Evolutionary conservation across 129 eudicot genomes (phyloP).

Genomic region (Arctium lappa): DNA sequence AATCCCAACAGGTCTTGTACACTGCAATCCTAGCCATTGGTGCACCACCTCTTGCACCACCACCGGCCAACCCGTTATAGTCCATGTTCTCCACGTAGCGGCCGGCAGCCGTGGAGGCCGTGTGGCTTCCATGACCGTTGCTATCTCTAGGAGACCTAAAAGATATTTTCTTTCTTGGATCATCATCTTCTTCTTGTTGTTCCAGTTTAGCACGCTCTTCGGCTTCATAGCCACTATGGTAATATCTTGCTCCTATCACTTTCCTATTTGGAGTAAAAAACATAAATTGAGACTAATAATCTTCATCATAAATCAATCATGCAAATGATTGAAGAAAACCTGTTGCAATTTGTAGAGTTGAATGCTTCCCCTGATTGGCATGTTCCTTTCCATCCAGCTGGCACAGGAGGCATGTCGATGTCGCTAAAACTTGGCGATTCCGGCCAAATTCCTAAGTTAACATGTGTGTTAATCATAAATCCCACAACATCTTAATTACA

Average conservation of each 20-base stretch:
- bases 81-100: constrained; percentile 65
- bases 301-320: not conserved
- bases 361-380: constrained; percentile 90
- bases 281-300: not conserved
- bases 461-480: constrained; percentile 1
- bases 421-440: constrained; percentile 87
- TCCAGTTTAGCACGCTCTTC: constrained; percentile 34
- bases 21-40: constrained; percentile 89
- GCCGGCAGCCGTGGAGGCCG: constrained; percentile 87
- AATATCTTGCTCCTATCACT: constrained; percentile 83
- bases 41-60: constrained; percentile 87
- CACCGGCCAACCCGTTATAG: constrained; percentile 62
- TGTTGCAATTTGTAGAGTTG: constrained; percentile 75
- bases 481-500: constrained; percentile 16
- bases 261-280: constrained; percentile 44
- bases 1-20: constrained; percentile 85
- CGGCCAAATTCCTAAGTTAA: constrained; percentile 81
- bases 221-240: constrained; percentile 65
- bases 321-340: constrained; percentile 40
- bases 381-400: constrained; percentile 75
- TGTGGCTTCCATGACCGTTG: constrained; percentile 84
- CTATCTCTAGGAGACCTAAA: constrained; percentile 71
- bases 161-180: constrained; percentile 38
- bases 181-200: constrained; percentile 29
- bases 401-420: constrained; percentile 75